Evolutionary conservation across 805 yeast genomes (phyloP).

Genomic region (Cyberlindnera mycetangii): DNA sequence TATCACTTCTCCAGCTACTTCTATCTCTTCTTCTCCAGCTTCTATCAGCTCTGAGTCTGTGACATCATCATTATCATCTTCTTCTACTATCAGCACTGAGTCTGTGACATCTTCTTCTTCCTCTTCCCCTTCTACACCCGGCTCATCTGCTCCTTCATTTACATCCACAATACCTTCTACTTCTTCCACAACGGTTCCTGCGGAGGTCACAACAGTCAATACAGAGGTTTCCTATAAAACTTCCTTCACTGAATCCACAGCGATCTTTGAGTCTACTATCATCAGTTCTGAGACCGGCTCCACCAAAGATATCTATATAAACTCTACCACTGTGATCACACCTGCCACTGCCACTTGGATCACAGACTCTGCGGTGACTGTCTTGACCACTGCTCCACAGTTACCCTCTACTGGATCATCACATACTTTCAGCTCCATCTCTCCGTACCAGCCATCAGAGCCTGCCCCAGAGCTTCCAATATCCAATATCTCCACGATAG

Average conservation of each 20-base stretch:
- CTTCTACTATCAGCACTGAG: background rate
- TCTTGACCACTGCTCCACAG: background rate
- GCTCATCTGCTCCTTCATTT: background rate
- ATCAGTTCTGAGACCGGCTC: background rate
- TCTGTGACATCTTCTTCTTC: background rate
- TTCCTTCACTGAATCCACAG: too few relatives aligned
- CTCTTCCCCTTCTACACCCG: background rate
- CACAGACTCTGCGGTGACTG: background rate
- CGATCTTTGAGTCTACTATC: background rate
- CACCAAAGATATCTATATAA: background rate
- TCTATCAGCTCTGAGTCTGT: background rate
- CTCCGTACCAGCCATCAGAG: slow-evolving; percentile 12
- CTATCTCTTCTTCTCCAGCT: background rate
- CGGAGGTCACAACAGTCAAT: background rate
- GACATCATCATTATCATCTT: background rate
- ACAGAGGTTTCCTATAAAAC: background rate
- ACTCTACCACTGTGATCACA: background rate
- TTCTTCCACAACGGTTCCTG: background rate
- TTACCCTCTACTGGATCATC: background rate
- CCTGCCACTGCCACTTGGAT: slow-evolving; percentile 1
- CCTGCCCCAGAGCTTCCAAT: background rate
- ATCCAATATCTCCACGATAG: background rate
- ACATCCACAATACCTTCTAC: background rate
- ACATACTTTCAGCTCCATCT: slow-evolving; percentile 7
- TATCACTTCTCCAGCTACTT: slow-evolving; percentile 2